Base-by-base conservation (phyloP, 2,329 filamentous ascomycete species). In the Bipolaris cookei region DNA sequence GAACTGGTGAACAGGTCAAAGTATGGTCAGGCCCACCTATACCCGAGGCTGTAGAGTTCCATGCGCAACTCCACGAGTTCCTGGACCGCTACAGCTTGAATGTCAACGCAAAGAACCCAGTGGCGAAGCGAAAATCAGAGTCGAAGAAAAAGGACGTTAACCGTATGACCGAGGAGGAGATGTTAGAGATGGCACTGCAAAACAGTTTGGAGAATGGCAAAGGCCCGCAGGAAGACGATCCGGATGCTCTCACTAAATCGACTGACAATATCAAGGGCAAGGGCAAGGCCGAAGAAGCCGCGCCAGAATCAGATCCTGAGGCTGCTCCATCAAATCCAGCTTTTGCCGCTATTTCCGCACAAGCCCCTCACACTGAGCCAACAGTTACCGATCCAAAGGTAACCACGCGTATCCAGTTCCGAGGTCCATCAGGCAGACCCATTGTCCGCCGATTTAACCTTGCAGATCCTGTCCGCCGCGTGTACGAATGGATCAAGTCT, bases 401-500 rank as follows among this genome's bases (percentile, higher is more conserved):
- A 2, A 90, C 90, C 2, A 97, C 94, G 2, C 87, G 94, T 48
- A 96, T 99, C 65, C 95, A 98, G 74, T 96, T 99, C 79, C 67
- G 69, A 20, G 86, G 91, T 58, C 67, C 68, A 11, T 90, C 97
- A 68, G 88, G 93, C 0, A 89, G 86, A 1, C 88, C 94, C 16
- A 85, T 97, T 8, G 93, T 99, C 57, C 88, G 92, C 28, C 86
- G 91, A n/a, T 99, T 99, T 77, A 81, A 82, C 8, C 77, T 93
- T 3, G 77, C 85, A 13, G 95, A 99, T 56, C 82, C 85, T 1
- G 92, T 99, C 11, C 84, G 87, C 53, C 86, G 91, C 11, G 88
- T 99, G 43, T 99, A 94, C 76, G 95, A 99, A 79, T 99, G 93
- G 92, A 86, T 99, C 63, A 99, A 98, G 80, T 89, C 93, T 0